phyloP scores from a whole-genome alignment of 352 stramenopile genomes.

The Phytopythium litorale region DNA sequence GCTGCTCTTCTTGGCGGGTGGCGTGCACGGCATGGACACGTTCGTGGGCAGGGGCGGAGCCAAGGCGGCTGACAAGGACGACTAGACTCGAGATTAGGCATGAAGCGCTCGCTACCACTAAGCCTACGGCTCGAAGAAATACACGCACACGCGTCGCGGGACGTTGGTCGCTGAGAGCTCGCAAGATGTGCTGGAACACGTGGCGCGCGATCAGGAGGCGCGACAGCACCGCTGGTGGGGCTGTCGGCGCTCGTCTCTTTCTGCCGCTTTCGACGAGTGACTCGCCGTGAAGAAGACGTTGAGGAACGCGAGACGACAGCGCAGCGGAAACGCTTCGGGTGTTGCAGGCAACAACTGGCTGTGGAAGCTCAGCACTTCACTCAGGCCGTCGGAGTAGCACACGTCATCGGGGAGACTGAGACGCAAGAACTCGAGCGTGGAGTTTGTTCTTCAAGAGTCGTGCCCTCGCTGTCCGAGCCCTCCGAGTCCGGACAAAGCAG shows the following conservation, averaged over 20 bases:
- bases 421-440: not conserved
- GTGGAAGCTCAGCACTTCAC: not conserved
- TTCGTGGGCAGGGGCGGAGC: conserved; percentile 35
- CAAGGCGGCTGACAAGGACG: not conserved
- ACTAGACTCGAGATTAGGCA: not conserved
- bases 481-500: not conserved
- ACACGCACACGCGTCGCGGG: not conserved
- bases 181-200: not conserved
- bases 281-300: not conserved
- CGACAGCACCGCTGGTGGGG: not conserved
- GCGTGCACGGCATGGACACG: conserved; percentile 72
- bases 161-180: not conserved
- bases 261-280: not conserved
- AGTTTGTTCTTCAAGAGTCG: not conserved
- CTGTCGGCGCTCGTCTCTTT: not conserved
- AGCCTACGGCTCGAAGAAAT: not conserved
- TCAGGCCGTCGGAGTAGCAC: not conserved
- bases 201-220: not conserved
- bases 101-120: not conserved
- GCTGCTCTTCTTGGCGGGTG: conserved; percentile 52
- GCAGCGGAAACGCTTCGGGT: not conserved
- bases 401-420: not conserved
- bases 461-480: not conserved
- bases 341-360: not conserved
- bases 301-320: not conserved